Evolutionary conservation across 768 basidiomycete genomes (phyloP), one percentile per base, ranked within the genome.

Genomic region (Russula olivacea): DNA sequence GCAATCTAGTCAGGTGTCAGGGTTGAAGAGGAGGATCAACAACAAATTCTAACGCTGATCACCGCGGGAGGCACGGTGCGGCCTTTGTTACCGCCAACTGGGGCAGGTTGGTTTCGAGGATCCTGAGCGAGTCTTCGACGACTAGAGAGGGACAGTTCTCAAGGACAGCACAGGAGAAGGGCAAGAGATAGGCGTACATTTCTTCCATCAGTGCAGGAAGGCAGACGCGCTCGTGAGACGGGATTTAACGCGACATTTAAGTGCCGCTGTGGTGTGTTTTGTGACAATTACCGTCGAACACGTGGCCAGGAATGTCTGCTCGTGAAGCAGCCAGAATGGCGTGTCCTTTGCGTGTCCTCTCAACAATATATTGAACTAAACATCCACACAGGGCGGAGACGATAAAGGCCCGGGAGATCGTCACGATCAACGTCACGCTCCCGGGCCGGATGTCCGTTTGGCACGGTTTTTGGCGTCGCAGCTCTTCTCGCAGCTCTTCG

Each of bases 61-160:
- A 28, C 34, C 23, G 51, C 36, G 23, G 50, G 51, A 9, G 47
- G 41, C 17, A 25, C 53, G 32, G 10, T 8, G 32, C 32, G 58
- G 5, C 23, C 25, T 55, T 60, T 64, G 59, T 56, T 49, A 2
- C 40, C 58, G 12, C 34, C 23, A n/a, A 30, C n/a, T 15, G 53
- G 38, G 25, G 32, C 15, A 1, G 52, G 45, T 7, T 55, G 28
- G 25, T 38, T 48, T 11, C 45, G 53, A n/a, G 58, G 34, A 50
- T 64, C 59, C 41, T 64, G 53, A 25, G 58, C 59, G n/a, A 64
- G 63, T 64, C 15, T 64, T 55, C 58, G 58, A 50, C 63, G 63
- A 45, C 63, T 64, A 10, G 45, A 59, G 30, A 30, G 43, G 34
- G 28, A 50, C 34, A 3, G 3, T 5, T n/a, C 8, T 54, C 36